Base-by-base conservation (phyloP, 768 basidiomycete species). In the Suillus placidus region DNA sequence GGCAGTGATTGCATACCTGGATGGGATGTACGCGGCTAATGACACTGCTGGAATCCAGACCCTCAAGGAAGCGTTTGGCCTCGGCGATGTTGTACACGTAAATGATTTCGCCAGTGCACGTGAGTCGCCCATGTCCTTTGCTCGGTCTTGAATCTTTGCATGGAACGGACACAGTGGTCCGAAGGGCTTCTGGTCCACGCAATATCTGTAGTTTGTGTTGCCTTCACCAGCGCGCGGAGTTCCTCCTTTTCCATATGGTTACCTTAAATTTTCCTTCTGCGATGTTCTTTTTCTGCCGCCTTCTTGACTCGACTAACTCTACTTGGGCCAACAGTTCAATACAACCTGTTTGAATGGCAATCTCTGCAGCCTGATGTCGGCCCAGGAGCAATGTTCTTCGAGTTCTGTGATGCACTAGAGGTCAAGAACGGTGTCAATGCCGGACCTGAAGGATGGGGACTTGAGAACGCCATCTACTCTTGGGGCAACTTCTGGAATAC, bases 341-440 rank as follows among this genome's bases (percentile, higher is more conserved):
- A 83, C 85, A 71, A 79, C 88, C 10, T 63, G 61, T 87, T 84
- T 81, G 88, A 89, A 62, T 93, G 91, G 91, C 91, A 92, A 69
- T 68, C 69, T 10, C 71, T 92, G 20, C 84, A 86, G 45, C 85
- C 87, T 1, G 77, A 80, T 20, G 73, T 76, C 2, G 87, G 87
- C 6, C 77, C 78, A 18, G 74, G 71, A 16, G 71, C 71, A 0
- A 47, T 67, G 35, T 83, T 81, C 71, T 78, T 75, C 72, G 7
- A 76, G 30, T 82, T 83, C 66, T 81, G 79, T 63, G 80, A 81
- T 64, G 78, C 76, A 4, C 71, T 81, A 4, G 78, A 79, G 64
- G 76, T 80, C 7, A 78, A 79, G 66, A 64, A 80, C 30, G 80
- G 78, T 23, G 71, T 75, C 9, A 77, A 49, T 61, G 87, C 88